Conservation (phyloP, 2,329 filamentous ascomycete genomes). For the Arthrinium puccinioides region DNA sequence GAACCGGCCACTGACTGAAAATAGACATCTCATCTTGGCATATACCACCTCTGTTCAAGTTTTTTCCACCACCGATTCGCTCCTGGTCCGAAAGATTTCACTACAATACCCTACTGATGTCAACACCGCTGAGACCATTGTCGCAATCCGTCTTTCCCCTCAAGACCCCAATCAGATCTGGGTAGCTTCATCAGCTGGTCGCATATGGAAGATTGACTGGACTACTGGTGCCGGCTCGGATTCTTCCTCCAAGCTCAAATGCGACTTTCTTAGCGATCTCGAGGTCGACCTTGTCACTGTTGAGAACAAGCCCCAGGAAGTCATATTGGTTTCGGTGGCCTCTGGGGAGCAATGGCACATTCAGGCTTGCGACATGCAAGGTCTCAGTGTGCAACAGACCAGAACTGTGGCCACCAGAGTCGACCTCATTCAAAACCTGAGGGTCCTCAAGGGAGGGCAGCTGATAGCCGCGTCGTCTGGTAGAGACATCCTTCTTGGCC, state of each 20-base stretch:
- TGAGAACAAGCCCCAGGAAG: conserved; percentile 29
- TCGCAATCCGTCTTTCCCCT: conserved; percentile 37
- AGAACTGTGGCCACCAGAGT: conserved; percentile 29
- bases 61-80: conserved; percentile 74
- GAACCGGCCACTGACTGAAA: conserved; percentile 17
- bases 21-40: conserved; percentile 66
- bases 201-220: conserved; percentile 53
- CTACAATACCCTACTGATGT: conserved; percentile 30
- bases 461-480: conserved; percentile 49
- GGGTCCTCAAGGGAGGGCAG: conserved; percentile 45
- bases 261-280: conserved; percentile 38
- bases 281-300: conserved; percentile 31
- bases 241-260: conserved; percentile 33
- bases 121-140: conserved; percentile 26
- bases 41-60: conserved; percentile 71
- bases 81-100: conserved; percentile 66
- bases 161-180: conserved; percentile 42
- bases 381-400: conserved; percentile 18
- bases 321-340: conserved; percentile 40
- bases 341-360: conserved; percentile 32
- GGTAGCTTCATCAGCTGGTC: conserved; percentile 53
- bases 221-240: conserved; percentile 35
- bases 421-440: conserved; percentile 37
- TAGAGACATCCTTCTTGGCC: conserved; percentile 55
- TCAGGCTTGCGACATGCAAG: conserved; percentile 35